A percentile compares a stretch with the other conserved stretches of the same genome.
These are phyloP conservation scores for Aspergillus fischeri DNA, from an alignment of 2,329 filamentous ascomycete species.

Conservation along the genomic window DNA sequence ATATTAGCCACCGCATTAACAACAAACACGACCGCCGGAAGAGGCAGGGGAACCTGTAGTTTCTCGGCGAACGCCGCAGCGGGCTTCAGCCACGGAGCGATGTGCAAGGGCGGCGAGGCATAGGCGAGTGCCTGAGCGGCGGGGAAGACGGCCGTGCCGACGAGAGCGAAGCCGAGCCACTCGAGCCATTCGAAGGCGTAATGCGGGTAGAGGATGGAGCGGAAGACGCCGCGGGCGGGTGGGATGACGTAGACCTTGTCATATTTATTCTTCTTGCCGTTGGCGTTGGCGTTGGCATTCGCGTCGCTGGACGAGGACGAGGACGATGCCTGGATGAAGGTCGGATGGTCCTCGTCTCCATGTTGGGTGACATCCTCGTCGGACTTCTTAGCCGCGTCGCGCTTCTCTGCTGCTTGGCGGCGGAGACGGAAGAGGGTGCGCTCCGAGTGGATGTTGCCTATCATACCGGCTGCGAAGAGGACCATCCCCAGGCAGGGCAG, in stretches of 20 bases:
- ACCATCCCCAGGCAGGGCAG: constrained; percentile 61
- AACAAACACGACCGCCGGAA: constrained; percentile 75
- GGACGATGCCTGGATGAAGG: not conserved
- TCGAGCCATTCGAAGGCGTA: constrained; percentile 97
- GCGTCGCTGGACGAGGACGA: not conserved
- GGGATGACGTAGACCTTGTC: constrained; percentile 83
- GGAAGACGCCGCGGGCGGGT: constrained; percentile 76
- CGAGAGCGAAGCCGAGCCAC: constrained; percentile 83
- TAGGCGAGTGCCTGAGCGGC: not conserved
- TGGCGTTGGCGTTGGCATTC: not conserved
- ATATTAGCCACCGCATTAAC: constrained; percentile 87
- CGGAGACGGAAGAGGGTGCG: constrained; percentile 85
- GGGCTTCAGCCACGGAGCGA: constrained; percentile 36
- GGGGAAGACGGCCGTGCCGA: constrained; percentile 36
- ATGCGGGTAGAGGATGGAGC: constrained; percentile 80
- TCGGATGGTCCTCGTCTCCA: constrained; percentile 18
- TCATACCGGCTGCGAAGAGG: constrained; percentile 71
- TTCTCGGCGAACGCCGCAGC: constrained; percentile 24
- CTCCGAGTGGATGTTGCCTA: constrained; percentile 83
- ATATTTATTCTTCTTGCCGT: constrained; percentile 48
- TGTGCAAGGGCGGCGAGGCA: constrained; percentile 19
- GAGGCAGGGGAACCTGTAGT: constrained; percentile 48
- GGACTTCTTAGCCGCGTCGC: constrained; percentile 50
- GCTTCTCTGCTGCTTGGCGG: constrained; percentile 54
- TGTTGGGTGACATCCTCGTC: not conserved